Evolutionary conservation across 257 asterid genomes (phyloP), one percentile per base, ranked within the genome.

Genomic region (Nicotiana paniculata): DNA sequence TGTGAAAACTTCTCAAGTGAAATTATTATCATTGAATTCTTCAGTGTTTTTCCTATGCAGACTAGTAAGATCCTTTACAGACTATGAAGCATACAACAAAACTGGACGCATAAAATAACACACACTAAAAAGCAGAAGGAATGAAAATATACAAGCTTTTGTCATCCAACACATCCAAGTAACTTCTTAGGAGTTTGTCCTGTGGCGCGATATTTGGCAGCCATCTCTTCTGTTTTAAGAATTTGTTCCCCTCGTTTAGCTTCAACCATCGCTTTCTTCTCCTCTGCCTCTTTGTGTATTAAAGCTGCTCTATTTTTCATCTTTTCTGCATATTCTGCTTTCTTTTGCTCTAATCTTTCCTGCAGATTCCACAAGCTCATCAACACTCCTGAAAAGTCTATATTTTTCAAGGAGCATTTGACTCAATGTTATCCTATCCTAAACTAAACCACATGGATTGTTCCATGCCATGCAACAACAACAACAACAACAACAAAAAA

Each of bases 241-340:
- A 88, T 1, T 2, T 92, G 93, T 85, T 95, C 97, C 8, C 88
- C 90, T 8, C 91, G 92, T 72, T 46, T 86, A 18, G 95, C 91
- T 21, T 90, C 90, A 30, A 90, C 91, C 87, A 79, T 80, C 57
- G 97, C 97, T 62, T 90, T 90, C 86, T 91, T 90, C 89, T 95
- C 97, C 67, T 95, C 97, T 3, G 98, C 97, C 68, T 85, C 88
- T 85, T 91, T 92, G 88, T 93, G 97, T 66, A 95, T 62, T n/a
- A 81, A 48, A 58, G 96, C 95, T 46, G 90, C 90, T 85, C 90
- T 91, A 93, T 95, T 93, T 33, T 77, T 89, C 85, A 91, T 85
- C 72, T 84, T 90, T 79, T 93, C 97, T 15, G 87, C 96, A 57
- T 92, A 90, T 77, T 84, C 91, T 80, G 92, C 98, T 84, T 90